Evolutionary conservation across 129 eudicot genomes (phyloP).

Genomic region (Helichrysum umbraculigerum): DNA sequence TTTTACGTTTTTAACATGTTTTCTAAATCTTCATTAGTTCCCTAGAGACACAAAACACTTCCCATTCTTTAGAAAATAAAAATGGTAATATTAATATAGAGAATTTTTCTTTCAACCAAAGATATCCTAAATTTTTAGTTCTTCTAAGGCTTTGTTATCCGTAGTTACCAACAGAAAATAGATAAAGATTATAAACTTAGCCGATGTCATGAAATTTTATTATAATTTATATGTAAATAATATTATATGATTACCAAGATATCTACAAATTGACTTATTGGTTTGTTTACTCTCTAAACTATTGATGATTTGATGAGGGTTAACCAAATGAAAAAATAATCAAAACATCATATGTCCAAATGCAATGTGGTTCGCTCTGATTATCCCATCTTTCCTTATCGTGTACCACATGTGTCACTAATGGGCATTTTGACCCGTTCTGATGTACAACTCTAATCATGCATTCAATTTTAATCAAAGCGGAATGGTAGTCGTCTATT

Average conservation of each 20-base stretch:
- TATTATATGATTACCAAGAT: not conserved
- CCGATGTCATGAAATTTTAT: not conserved
- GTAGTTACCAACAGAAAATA: not conserved
- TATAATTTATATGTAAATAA: not conserved
- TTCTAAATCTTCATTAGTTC: no score
- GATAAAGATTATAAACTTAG: not conserved
- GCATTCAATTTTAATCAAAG: not conserved
- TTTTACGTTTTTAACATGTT: no score
- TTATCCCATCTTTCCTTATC: not conserved
- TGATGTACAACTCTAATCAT: not conserved
- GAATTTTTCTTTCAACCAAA: no score
- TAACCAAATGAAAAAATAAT: not conserved
- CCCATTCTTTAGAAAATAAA: no score
- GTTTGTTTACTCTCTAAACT: not conserved
- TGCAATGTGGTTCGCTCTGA: not conserved
- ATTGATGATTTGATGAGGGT: not conserved
- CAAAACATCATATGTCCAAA: not conserved
- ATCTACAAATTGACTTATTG: not conserved
- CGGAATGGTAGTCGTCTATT: not conserved
- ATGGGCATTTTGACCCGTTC: slow-evolving; percentile 7
- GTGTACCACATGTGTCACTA: not conserved
- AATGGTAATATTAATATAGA: no score
- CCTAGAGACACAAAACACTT: no score
- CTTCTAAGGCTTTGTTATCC: no score
- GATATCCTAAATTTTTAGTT: no score